phyloP scores from a whole-genome alignment of 768 basidiomycete genomes.

The Hygrophoropsis aurantiaca region DNA sequence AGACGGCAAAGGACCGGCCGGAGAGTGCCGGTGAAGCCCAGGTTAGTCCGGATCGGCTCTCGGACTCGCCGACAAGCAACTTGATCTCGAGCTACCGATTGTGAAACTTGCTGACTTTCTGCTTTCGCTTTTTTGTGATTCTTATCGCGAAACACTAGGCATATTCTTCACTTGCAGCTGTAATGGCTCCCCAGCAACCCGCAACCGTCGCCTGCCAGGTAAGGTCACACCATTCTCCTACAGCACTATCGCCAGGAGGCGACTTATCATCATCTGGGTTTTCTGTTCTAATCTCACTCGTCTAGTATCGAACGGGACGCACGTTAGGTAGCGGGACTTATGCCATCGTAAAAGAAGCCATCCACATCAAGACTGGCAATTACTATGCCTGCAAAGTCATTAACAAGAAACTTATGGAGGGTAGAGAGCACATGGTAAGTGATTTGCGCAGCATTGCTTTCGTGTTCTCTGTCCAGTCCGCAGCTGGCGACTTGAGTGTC shows the following conservation, averaged over 20 bases:
- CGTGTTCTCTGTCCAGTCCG: too few species aligned
- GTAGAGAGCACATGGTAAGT: constrained; percentile 93
- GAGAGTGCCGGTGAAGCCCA: constrained; percentile 20
- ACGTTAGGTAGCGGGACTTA: constrained; percentile 92
- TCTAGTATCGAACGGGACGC: constrained; percentile 83
- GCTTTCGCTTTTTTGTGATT: neutral
- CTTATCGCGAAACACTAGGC: constrained; percentile 12
- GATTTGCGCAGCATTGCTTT: neutral
- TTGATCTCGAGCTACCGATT: too few species aligned
- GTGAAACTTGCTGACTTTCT: constrained; percentile 3
- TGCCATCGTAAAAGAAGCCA: constrained; percentile 93
- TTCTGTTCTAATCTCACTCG: constrained; percentile 8
- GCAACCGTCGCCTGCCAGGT: constrained; percentile 50
- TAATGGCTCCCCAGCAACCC: constrained; percentile 29
- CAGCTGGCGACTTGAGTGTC: too few species aligned
- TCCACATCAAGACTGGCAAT: constrained; percentile 88
- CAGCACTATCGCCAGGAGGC: constrained; percentile 2
- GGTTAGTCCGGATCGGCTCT: constrained; percentile 4
- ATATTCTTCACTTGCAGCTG: constrained; percentile 6
- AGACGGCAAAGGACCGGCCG: constrained; percentile 24
- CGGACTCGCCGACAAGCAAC: constrained; percentile 9
- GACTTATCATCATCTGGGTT: neutral
- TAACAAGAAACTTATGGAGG: constrained; percentile 99
- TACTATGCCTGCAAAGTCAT: constrained; percentile 99
- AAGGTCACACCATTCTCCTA: constrained; percentile 6